phyloP scores from a whole-genome alignment of 2,329 filamentous ascomycete genomes.

The Aspergillus udagawae region DNA sequence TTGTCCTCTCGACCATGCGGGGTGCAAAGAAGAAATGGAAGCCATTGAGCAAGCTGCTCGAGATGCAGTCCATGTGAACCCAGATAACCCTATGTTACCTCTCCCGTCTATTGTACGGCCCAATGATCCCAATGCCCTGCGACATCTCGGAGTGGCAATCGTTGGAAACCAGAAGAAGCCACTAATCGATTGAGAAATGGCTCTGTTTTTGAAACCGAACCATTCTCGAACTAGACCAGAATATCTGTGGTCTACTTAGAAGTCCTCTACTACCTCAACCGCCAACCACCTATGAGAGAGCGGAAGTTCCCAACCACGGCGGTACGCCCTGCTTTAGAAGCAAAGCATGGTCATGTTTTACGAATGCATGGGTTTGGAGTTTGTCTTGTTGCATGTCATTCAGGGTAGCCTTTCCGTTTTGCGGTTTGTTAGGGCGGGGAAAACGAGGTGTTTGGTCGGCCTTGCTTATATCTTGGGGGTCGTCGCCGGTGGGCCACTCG shows the following conservation, averaged over 20 bases:
- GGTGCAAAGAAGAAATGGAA: constrained; percentile 98
- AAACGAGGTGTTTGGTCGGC: constrained; percentile 19
- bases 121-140: constrained; percentile 63
- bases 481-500: constrained; percentile 4
- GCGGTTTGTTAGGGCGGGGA: constrained; percentile 14
- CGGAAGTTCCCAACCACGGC: not conserved
- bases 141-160: constrained; percentile 58
- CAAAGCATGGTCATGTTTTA: constrained; percentile 27
- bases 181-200: constrained; percentile 57
- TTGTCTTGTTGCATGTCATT: constrained; percentile 30
- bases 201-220: constrained; percentile 10
- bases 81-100: constrained; percentile 89
- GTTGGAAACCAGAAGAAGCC: constrained; percentile 61
- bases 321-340: constrained; percentile 10
- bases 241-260: not conserved
- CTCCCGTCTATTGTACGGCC: constrained; percentile 76
- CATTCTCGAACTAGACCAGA: constrained; percentile 5
- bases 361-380: constrained; percentile 35
- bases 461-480: constrained; percentile 10
- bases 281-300: not conserved
- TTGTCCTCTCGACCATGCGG: constrained; percentile 89
- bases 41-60: constrained; percentile 94
- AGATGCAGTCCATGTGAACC: constrained; percentile 82
- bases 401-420: constrained; percentile 21
- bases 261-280: not conserved